A percentile compares a stretch with the other conserved stretches of the same genome.
Evolutionary conservation across 306 rosid genomes (phyloP).

Genomic region (Quillaja saponaria): DNA sequence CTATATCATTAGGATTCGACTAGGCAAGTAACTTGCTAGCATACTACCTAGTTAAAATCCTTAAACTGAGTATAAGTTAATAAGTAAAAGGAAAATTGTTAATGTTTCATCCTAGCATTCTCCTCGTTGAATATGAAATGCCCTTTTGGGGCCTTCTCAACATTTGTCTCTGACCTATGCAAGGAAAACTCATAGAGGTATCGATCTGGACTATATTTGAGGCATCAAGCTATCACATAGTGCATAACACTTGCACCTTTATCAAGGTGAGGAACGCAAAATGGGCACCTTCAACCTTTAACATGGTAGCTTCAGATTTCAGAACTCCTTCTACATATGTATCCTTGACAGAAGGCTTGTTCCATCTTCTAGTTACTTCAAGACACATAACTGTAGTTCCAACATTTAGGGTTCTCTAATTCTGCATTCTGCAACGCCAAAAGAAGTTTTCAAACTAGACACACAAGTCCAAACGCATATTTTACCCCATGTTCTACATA

Average conservation of each 20-base stretch:
- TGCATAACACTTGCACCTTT: no score
- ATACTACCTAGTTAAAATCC: not conserved
- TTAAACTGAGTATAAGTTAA: not conserved
- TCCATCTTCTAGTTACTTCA: slow-evolving; percentile 10
- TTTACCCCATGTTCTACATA: not conserved
- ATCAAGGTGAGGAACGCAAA: not conserved
- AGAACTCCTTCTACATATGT: not conserved
- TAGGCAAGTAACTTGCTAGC: not conserved
- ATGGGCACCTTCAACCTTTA: not conserved
- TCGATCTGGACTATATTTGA: slow-evolving; percentile 8
- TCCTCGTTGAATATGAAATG: not conserved
- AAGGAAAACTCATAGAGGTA: slow-evolving; percentile 2
- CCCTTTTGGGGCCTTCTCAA: no score
- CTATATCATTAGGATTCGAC: not conserved
- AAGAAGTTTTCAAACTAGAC: not conserved
- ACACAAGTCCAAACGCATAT: not conserved
- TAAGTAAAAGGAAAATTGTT: not conserved
- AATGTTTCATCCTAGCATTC: not conserved
- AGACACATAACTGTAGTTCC: not conserved
- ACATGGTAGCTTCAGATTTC: not conserved
- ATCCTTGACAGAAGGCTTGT: not conserved
- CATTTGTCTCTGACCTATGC: not conserved
- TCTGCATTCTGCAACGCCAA: not conserved
- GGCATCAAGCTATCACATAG: not conserved
- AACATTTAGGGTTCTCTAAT: not conserved